Conservation (phyloP, 2,329 filamentous ascomycete genomes). For the Verticillium zaregamsianum region DNA sequence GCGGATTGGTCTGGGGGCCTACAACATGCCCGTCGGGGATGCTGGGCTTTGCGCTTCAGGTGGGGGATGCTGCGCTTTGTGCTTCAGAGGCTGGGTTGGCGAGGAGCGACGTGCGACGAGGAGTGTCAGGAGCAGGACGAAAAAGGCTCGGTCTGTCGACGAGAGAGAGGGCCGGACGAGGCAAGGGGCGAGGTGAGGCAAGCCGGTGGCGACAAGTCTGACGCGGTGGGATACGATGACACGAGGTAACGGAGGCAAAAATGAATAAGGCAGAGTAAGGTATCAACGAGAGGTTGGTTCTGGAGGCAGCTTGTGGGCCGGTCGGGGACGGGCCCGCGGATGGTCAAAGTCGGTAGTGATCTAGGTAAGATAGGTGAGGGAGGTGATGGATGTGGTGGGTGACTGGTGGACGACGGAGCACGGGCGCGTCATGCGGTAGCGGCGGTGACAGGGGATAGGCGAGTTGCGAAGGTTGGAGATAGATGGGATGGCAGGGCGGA, state of each 20-base stretch:
- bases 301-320: background rate
- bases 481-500: background rate
- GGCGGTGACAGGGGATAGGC: background rate
- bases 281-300: background rate
- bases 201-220: background rate
- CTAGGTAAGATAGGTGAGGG: background rate
- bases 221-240: background rate
- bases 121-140: too few relatives aligned
- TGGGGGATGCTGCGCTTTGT: background rate
- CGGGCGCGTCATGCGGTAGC: background rate
- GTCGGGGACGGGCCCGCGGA: background rate
- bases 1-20: background rate
- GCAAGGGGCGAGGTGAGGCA: too few relatives aligned
- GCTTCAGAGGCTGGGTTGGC: background rate
- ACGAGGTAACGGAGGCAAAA: background rate
- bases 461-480: background rate
- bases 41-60: background rate
- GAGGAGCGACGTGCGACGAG: too few relatives aligned
- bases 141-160: too few relatives aligned
- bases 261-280: background rate
- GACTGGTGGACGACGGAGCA: background rate
- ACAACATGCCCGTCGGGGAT: background rate
- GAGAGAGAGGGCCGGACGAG: too few relatives aligned
- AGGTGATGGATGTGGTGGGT: too few relatives aligned
- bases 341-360: background rate